Evolutionary conservation across 352 stramenopile species (phyloP).

Genomic region (Pythium aristosporum): DNA sequence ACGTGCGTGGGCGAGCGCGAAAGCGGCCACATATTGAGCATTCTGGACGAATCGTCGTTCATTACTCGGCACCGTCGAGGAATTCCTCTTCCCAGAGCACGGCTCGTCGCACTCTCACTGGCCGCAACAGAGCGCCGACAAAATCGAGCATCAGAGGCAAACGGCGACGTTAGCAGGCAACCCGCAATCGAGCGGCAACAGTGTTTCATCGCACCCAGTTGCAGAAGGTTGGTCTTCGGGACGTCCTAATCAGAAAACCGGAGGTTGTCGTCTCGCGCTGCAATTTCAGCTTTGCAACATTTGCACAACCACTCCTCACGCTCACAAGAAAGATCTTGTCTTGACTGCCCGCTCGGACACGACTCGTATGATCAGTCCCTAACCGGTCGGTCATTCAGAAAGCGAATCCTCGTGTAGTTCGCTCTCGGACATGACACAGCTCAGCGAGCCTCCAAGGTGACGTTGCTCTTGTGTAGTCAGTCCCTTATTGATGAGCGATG

Average conservation of each 20-base stretch:
- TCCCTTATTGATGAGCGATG: neutral
- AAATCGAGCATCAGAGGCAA: neutral
- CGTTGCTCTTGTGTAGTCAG: neutral
- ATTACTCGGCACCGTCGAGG: constrained; percentile 13
- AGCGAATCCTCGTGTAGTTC: neutral
- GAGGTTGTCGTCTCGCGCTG: neutral
- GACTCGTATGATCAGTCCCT: no score
- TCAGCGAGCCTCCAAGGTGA: neutral
- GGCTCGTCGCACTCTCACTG: neutral
- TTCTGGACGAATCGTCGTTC: constrained; percentile 19
- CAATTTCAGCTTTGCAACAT: neutral
- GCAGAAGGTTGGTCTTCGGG: neutral
- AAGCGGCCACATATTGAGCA: constrained; percentile 4
- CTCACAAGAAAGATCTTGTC: no score
- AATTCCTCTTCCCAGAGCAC: constrained; percentile 1
- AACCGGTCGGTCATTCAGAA: neutral
- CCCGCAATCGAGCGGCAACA: neutral
- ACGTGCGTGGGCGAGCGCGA: neutral
- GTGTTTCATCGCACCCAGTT: neutral
- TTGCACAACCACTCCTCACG: no score
- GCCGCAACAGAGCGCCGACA: neutral
- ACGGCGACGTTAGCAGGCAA: neutral
- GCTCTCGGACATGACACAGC: neutral
- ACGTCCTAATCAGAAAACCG: neutral
- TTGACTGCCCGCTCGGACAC: no score